Percentiles rank a stretch among this genome's conserved stretches.
phyloP scores from a whole-genome alignment of 164 flowering plant species.

The Platanus orientalis region DNA sequence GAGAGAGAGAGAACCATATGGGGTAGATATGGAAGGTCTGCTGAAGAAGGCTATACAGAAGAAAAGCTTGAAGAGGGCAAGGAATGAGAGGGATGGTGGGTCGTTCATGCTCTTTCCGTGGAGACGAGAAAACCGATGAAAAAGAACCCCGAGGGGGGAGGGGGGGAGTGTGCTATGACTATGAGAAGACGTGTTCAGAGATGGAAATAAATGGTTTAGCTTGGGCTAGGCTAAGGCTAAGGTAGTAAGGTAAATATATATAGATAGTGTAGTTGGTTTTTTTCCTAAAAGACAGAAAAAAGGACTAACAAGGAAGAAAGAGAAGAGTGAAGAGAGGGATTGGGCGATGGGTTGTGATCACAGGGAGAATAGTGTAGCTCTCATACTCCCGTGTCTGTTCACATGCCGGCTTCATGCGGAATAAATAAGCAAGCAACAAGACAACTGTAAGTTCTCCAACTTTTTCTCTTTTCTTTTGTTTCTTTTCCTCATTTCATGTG shows the following conservation, averaged over 20 bases:
- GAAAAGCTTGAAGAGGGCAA: neutral
- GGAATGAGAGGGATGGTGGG: neutral
- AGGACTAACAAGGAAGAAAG: neutral
- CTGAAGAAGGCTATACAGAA: conserved; percentile 10
- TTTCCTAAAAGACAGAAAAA: neutral
- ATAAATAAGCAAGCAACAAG: too few relatives aligned
- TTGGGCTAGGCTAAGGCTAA: too few relatives aligned
- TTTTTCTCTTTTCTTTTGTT: too few relatives aligned
- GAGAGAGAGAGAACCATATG: conserved; percentile 15
- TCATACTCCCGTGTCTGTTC: conserved; percentile 8
- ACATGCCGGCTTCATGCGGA: conserved; percentile 7
- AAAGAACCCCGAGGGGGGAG: neutral
- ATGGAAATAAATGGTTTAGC: too few relatives aligned
- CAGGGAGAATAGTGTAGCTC: conserved; percentile 13
- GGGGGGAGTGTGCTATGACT: neutral
- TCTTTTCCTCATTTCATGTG: too few relatives aligned
- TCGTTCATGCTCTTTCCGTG: conserved; percentile 10
- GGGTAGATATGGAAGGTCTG: conserved; percentile 5
- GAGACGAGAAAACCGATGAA: conserved; percentile 1
- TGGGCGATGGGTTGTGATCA: conserved; percentile 10
- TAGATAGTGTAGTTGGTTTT: too few relatives aligned
- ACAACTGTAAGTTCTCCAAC: too few relatives aligned
- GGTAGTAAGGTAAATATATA: too few relatives aligned
- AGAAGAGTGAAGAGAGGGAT: neutral
- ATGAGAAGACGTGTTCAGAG: too few relatives aligned